Conservation (phyloP, 1,139 yeast genomes). For the Zhuliangozyma parablackwelliae region DNA sequence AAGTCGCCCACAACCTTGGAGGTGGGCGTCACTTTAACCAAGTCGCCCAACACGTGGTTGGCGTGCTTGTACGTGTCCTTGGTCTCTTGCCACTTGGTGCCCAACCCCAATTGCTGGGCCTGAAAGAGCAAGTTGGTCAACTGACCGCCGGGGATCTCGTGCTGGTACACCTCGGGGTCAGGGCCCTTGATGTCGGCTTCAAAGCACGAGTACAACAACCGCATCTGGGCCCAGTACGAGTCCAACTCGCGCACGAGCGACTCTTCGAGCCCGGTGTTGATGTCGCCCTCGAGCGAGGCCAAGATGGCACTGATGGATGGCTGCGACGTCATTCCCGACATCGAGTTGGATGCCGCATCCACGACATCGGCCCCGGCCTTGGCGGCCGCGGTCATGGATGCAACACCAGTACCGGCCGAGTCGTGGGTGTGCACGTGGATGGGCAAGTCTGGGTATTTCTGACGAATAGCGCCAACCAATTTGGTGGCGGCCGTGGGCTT, state of each 20-base stretch:
- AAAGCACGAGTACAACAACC: constrained; percentile 91
- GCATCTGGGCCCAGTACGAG: constrained; percentile 97
- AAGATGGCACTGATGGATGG: constrained; percentile 91
- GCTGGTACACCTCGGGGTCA: constrained; percentile 96
- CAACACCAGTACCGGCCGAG: constrained; percentile 99
- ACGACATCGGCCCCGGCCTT: constrained; percentile 97
- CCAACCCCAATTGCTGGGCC: constrained; percentile 97
- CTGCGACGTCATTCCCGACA: constrained; percentile 98
- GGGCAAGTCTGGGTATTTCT: constrained; percentile 86
- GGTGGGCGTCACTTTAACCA: constrained; percentile 97
- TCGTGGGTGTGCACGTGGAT: constrained; percentile 99
- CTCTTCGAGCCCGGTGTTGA: constrained; percentile 69
- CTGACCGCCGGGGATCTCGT: constrained; percentile 99
- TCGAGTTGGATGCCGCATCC: constrained; percentile 94
- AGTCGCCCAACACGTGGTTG: constrained; percentile 84
- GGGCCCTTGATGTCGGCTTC: constrained; percentile 99
- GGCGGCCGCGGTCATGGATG: constrained; percentile 93
- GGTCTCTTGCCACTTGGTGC: constrained; percentile 93
- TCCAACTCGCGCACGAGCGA: constrained; percentile 76
- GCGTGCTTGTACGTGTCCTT: constrained; percentile 91
- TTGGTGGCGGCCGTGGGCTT: constrained; percentile 90
- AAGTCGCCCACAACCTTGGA: constrained; percentile 98
- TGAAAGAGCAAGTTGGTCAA: constrained; percentile 95
- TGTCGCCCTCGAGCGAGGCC: constrained; percentile 86
- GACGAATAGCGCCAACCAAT: constrained; percentile 76